phyloP scores from a whole-genome alignment of 345 rosid genomes.

The Eucalyptus melliodora region DNA sequence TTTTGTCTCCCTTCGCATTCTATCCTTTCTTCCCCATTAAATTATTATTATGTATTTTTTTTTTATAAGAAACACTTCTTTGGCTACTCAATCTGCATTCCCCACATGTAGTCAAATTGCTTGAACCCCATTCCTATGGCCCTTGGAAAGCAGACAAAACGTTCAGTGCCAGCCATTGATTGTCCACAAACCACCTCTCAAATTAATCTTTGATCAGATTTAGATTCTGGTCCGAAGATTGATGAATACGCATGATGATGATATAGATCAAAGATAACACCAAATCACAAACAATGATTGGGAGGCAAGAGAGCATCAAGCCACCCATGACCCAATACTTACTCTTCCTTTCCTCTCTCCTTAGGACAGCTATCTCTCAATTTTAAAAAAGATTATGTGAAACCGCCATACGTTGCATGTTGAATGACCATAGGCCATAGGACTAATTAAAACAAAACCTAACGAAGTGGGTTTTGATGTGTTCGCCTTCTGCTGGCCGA shows the following conservation, averaged over 20 bases:
- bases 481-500: constrained; percentile 3
- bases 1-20: neutral
- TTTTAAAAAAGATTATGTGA: neutral
- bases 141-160: neutral
- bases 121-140: neutral
- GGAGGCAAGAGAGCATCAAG: constrained; percentile 4
- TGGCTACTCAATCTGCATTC: neutral
- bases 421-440: neutral
- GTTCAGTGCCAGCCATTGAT: constrained; percentile 24
- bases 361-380: neutral
- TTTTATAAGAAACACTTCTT: neutral
- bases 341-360: too few species aligned
- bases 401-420: neutral
- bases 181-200: constrained; percentile 10
- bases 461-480: neutral
- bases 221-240: neutral
- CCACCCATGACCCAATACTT: neutral
- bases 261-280: neutral
- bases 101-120: neutral
- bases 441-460: neutral
- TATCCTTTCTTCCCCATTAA: neutral
- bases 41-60: neutral
- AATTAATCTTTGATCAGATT: neutral
- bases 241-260: neutral
- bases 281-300: constrained; percentile 9